Percentiles rank a stretch among this genome's conserved stretches.
These are phyloP conservation scores for Stipa capillata DNA, from an alignment of 176 grass and related monocot species.

Conservation along the genomic window DNA sequence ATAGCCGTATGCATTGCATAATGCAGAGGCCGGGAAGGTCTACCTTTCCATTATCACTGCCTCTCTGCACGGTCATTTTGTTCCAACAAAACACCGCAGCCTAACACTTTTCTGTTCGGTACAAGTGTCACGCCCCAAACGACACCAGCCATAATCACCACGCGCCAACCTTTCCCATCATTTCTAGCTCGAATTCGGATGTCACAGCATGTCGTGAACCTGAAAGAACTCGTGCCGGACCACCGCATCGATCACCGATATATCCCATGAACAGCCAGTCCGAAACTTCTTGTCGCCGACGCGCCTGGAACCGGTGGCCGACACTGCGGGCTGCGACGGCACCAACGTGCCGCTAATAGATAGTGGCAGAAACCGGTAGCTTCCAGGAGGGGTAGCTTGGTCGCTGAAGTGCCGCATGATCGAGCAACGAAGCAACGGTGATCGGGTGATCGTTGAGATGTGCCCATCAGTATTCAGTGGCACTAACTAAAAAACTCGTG, in stretches of 20 bases:
- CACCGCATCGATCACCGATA: background rate
- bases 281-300: background rate
- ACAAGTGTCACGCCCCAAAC: background rate
- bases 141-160: background rate
- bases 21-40: too few relatives aligned
- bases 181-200: background rate
- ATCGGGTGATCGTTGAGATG: constrained; percentile 27
- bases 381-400: constrained; percentile 34
- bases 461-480: background rate
- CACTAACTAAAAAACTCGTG: constrained; percentile 7
- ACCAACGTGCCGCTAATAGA: background rate
- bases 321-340: constrained; percentile 10
- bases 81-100: background rate
- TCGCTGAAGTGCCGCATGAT: too few relatives aligned
- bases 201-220: background rate
- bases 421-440: background rate
- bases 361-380: background rate
- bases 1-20: too few relatives aligned
- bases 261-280: background rate
- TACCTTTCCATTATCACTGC: background rate
- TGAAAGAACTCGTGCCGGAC: background rate
- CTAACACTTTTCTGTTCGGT: constrained; percentile 5
- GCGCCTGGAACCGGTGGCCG: background rate
- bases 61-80: background rate
- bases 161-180: background rate